Conservation (phyloP, 164 flowering plant species). For the Chimonanthus praecox region DNA sequence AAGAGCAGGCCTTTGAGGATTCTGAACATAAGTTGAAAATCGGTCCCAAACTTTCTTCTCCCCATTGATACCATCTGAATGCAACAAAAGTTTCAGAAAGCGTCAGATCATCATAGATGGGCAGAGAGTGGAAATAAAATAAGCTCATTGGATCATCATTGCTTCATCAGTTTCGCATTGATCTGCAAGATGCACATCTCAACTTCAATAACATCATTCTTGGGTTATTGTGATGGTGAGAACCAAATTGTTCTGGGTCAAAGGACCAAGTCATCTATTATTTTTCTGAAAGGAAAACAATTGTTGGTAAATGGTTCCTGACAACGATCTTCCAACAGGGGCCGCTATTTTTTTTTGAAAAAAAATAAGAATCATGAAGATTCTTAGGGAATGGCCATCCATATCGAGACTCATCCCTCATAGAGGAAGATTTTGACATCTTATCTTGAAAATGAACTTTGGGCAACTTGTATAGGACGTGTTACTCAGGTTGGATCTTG, state of each 20-base stretch:
- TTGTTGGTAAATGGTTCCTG: no score
- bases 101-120: not conserved
- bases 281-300: not conserved
- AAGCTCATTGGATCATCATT: not conserved
- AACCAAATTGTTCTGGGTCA: not conserved
- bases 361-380: not conserved
- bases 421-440: no score
- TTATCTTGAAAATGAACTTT: no score
- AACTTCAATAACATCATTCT: not conserved
- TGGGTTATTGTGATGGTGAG: no score
- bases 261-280: not conserved
- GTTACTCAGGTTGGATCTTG: no score
- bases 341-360: no score
- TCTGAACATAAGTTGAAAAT: constrained; percentile 97
- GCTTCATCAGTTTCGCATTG: not conserved
- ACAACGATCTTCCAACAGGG: no score
- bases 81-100: constrained; percentile 6
- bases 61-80: constrained; percentile 93
- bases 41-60: constrained; percentile 75
- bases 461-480: no score
- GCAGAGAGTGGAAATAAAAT: not conserved
- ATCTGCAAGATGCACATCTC: not conserved
- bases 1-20: constrained; percentile 85
- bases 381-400: not conserved
- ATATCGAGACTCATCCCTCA: no score